Evolutionary conservation across 768 basidiomycete genomes (phyloP), one percentile per base, ranked within the genome.

Genomic region (Dioszegia aurantiaca): DNA sequence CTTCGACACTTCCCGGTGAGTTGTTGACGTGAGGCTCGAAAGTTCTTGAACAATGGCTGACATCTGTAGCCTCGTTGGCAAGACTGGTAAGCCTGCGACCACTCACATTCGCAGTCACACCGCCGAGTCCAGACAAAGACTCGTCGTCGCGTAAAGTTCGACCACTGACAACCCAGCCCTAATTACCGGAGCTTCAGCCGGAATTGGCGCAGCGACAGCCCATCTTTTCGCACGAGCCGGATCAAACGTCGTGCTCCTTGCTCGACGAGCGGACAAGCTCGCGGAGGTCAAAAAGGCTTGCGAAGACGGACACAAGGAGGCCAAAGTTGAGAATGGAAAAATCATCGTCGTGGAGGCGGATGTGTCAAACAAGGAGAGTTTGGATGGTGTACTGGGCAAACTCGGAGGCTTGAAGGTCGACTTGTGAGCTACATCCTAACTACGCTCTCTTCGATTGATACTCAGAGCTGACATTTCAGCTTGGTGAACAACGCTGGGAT

Each of bases 191-290:
- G 90, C 91, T 3, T 89, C 87, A 73, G 83, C 86, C 41, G 91
- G 91, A 42, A 94, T 94, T 63, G 91, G 91, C 56, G 87, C 89
- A 17, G 56, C 63, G 72, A 92, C 91, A 2, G 91, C 92, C 33
- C 68, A 90, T 44, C 82, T 95, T 46, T 95, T 94, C 63, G 91
- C 92, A 40, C 91, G 90, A 87, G 89, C 85, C 41, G 92, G 92
- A 41, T 85, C 89, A 27, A 93, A 94, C 70, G 78, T 94, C 41
- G 87, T 94, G 68, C 83, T 94, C 41, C 80, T 88, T 16, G 90
- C 91, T 46, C 84, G 92, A 49, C 82, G 92, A 42, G 78, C 70
- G 39, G 89, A 93, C 19, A 84, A 83, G 30, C 81, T 95, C 44
- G 81, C 84, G 62, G 78, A 78, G n/a, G 87, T 92, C 42, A 80